A percentile compares a stretch with the other conserved stretches of the same genome.
These are phyloP conservation scores for Escovopsis sp. DNA, from an alignment of 2,329 filamentous ascomycete genomes.

Conservation along the genomic window DNA sequence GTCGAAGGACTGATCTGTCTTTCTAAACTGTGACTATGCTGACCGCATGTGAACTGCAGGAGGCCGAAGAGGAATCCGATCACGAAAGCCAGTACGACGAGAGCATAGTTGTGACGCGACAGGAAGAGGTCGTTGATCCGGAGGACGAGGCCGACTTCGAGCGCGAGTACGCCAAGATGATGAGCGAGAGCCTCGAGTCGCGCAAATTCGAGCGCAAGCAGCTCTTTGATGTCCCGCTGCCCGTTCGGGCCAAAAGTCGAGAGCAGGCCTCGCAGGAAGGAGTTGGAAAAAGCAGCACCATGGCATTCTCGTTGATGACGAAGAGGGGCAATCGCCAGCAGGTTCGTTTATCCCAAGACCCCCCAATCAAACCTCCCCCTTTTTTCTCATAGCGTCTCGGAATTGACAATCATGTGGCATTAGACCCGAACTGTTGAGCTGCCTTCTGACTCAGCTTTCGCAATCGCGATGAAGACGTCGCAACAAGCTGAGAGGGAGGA, in stretches of 20 bases:
- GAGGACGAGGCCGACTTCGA: conserved; percentile 96
- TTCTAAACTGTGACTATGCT: conserved; percentile 18
- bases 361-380: too few species aligned
- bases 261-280: conserved; percentile 28
- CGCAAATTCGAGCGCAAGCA: conserved; percentile 92
- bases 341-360: too few species aligned
- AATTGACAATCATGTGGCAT: not conserved
- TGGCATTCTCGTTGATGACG: conserved; percentile 92
- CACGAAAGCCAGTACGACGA: conserved; percentile 57
- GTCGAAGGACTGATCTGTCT: too few species aligned
- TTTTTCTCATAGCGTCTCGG: not conserved
- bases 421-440: conserved; percentile 88
- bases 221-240: conserved; percentile 92
- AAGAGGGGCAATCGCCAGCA: conserved; percentile 94
- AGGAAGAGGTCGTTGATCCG: conserved; percentile 80
- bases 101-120: conserved; percentile 77
- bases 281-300: conserved; percentile 35
- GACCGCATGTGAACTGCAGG: conserved; percentile 27
- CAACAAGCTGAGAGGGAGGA: conserved; percentile 92
- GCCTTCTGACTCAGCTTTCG: conserved; percentile 82
- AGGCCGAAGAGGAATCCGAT: conserved; percentile 32
- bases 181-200: conserved; percentile 91
- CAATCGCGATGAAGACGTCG: conserved; percentile 88
- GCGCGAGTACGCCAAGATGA: conserved; percentile 93
- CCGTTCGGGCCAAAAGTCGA: conserved; percentile 59